phyloP scores from a whole-genome alignment of 768 basidiomycete genomes.

The Brasilioporus rufonigricans region DNA sequence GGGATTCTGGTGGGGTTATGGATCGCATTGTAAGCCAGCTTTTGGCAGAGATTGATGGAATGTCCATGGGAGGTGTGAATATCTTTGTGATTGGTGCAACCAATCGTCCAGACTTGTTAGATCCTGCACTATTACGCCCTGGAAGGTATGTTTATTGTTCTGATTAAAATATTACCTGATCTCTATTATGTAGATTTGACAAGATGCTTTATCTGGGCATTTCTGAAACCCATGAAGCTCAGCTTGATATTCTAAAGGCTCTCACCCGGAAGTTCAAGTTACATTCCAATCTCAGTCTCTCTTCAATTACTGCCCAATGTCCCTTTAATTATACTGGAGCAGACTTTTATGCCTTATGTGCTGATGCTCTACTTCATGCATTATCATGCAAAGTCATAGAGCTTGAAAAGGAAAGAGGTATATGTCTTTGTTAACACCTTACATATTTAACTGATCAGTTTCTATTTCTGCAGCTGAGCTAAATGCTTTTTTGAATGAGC shows the following conservation, averaged over 20 bases:
- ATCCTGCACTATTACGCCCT: slow-evolving; percentile 85
- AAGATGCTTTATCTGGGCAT: slow-evolving; percentile 94
- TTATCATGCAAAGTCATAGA: slow-evolving; percentile 85
- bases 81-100: slow-evolving; percentile 97
- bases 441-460: background rate
- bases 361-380: slow-evolving; percentile 93
- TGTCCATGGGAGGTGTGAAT: slow-evolving; percentile 64
- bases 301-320: slow-evolving; percentile 64
- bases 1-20: slow-evolving; percentile 97
- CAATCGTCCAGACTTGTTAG: slow-evolving; percentile 89
- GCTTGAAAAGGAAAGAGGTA: slow-evolving; percentile 75
- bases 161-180: background rate
- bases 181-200: slow-evolving; percentile 69
- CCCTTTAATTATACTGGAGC: slow-evolving; percentile 96
- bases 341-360: slow-evolving; percentile 96
- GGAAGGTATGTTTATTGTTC: slow-evolving; percentile 56
- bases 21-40: slow-evolving; percentile 96
- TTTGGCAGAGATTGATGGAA: slow-evolving; percentile 91
- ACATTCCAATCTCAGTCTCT: slow-evolving; percentile 62
- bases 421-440: background rate
- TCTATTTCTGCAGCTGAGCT: slow-evolving; percentile 21
- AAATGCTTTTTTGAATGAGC: slow-evolving; percentile 44
- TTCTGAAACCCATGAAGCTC: slow-evolving; percentile 81
- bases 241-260: slow-evolving; percentile 83
- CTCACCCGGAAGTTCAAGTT: slow-evolving; percentile 91